Conservation (phyloP, 345 rosid species). For the Aethionema arabicum region DNA sequence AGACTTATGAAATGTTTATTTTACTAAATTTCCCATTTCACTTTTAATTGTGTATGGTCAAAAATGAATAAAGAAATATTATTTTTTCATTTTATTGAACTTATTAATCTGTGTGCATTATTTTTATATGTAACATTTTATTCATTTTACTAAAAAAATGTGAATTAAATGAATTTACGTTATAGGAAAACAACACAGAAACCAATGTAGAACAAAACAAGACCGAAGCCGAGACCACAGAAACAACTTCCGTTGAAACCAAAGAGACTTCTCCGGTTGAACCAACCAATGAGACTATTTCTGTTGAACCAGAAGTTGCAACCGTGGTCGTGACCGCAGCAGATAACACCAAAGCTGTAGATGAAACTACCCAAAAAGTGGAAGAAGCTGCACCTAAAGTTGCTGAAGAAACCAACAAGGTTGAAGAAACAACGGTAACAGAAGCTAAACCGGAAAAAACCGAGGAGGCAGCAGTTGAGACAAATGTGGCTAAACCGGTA, state of each 20-base stretch:
- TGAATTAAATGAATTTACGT: not conserved
- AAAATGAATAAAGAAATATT: too few relatives aligned
- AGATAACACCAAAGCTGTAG: conserved; percentile 5
- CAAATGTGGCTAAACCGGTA: conserved; percentile 20
- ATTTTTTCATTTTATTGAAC: too few relatives aligned
- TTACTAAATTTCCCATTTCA: too few relatives aligned
- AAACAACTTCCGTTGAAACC: conserved; percentile 29
- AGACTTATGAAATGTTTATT: too few relatives aligned
- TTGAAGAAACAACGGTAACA: not conserved
- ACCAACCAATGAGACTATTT: conserved; percentile 26
- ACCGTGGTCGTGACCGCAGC: not conserved
- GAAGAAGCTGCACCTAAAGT: conserved; percentile 24
- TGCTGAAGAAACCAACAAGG: conserved; percentile 13
- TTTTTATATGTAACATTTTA: too few relatives aligned
- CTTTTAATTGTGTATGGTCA: too few relatives aligned
- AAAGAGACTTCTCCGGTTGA: conserved; percentile 32
- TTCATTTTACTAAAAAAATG: too few relatives aligned
- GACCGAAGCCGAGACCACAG: conserved; percentile 22
- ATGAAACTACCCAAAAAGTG: conserved; percentile 13
- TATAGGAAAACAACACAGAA: conserved; percentile 35
- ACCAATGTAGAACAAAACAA: conserved; percentile 36
- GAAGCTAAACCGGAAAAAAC: conserved; percentile 19
- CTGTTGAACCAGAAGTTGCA: conserved; percentile 30
- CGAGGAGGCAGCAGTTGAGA: not conserved
- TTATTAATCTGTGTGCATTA: too few relatives aligned